Evolutionary conservation across 2,329 filamentous ascomycete species (phyloP).

Genomic region (Xylariaceae sp.): DNA sequence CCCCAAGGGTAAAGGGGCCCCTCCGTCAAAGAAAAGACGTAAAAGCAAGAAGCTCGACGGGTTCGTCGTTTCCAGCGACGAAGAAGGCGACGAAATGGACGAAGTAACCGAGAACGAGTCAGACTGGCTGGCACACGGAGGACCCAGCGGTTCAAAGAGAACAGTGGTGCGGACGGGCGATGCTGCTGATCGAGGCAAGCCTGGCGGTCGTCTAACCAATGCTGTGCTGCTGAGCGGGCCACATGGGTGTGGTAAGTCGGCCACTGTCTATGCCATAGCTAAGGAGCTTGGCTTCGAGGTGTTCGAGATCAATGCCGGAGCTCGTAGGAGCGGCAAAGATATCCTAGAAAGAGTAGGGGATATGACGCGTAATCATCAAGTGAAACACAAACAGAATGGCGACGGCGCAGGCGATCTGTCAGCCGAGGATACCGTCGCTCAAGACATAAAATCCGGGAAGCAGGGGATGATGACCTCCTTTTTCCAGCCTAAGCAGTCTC

Average conservation of each 20-base stretch:
- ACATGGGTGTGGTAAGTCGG: constrained; percentile 87
- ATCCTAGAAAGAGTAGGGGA: constrained; percentile 89
- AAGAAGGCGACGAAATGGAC: constrained; percentile 65
- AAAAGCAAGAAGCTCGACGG: constrained; percentile 71
- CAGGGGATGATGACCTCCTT: constrained; percentile 79
- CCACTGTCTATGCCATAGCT: constrained; percentile 84
- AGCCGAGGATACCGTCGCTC: constrained; percentile 42
- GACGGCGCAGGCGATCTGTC: constrained; percentile 28
- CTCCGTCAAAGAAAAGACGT: constrained; percentile 52
- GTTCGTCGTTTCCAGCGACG: constrained; percentile 74
- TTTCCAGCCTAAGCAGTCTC: constrained; percentile 54
- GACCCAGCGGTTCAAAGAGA: constrained; percentile 39
- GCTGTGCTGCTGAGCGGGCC: constrained; percentile 85
- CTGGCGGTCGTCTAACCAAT: constrained; percentile 56
- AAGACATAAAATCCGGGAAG: constrained; percentile 60
- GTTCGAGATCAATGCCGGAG: constrained; percentile 88
- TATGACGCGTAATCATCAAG: constrained; percentile 93
- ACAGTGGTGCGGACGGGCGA: constrained; percentile 46
- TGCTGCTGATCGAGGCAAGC: constrained; percentile 31
- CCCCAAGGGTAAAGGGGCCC: constrained; percentile 27
- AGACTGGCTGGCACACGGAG: constrained; percentile 36
- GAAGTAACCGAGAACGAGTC: constrained; percentile 60
- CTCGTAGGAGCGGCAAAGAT: constrained; percentile 79
- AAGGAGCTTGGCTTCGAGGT: constrained; percentile 89
- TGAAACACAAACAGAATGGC: constrained; percentile 47